Conservation (phyloP, 495 filamentous ascomycete species). For the Trichoderma reesei region DNA sequence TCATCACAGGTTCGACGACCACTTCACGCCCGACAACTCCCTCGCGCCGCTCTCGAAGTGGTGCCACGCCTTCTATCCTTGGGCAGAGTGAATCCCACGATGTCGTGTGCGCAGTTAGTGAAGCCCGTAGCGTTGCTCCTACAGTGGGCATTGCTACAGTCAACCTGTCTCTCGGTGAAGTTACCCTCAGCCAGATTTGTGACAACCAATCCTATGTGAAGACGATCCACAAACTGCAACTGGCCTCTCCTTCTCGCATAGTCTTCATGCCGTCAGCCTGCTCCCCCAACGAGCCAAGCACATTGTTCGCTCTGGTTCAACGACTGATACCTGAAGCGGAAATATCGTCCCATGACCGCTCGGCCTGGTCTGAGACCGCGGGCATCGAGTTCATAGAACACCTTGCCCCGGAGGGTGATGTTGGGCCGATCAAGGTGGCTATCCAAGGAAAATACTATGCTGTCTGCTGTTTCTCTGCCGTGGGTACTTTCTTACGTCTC, state of each 20-base stretch:
- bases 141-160: constrained; percentile 86
- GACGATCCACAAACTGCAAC: constrained; percentile 70
- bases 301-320: constrained; percentile 65
- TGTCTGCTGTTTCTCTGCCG: constrained; percentile 79
- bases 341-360: constrained; percentile 63
- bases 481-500: constrained; percentile 30
- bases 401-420: constrained; percentile 65
- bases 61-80: constrained; percentile 41
- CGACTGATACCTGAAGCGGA: constrained; percentile 49
- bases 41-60: constrained; percentile 52
- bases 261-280: constrained; percentile 62
- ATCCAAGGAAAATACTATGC: constrained; percentile 83
- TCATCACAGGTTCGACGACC: neutral
- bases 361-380: constrained; percentile 77
- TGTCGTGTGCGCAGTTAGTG: constrained; percentile 83
- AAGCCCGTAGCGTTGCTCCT: constrained; percentile 74
- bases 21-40: constrained; percentile 1
- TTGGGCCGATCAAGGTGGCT: constrained; percentile 66
- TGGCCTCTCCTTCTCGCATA: constrained; percentile 68
- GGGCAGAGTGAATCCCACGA: constrained; percentile 52
- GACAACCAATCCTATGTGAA: constrained; percentile 81
- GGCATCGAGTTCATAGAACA: constrained; percentile 72
- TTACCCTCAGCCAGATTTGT: constrained; percentile 79
- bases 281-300: constrained; percentile 53
- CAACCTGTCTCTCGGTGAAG: constrained; percentile 72